These are phyloP conservation scores for Aspergillus sclerotioniger DNA, from an alignment of 495 filamentous ascomycete species.

Conservation along the genomic window DNA sequence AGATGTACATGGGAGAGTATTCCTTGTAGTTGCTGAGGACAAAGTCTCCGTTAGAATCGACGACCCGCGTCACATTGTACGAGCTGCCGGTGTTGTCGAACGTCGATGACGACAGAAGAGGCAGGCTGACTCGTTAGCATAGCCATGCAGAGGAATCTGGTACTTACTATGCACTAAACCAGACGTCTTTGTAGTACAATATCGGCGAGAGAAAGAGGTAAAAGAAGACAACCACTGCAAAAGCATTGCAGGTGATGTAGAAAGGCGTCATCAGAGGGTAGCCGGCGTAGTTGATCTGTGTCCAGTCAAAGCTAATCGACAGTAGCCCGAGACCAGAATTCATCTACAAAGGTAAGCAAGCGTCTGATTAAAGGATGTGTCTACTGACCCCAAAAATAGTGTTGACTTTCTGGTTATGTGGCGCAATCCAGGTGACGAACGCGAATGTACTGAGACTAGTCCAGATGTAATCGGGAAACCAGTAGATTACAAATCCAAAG, in stretches of 20 bases:
- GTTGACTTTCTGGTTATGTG: constrained; percentile 58
- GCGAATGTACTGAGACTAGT: constrained; percentile 63
- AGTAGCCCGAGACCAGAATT: constrained; percentile 74
- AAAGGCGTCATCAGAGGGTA: constrained; percentile 59
- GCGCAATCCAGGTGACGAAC: constrained; percentile 61
- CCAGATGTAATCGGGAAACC: constrained; percentile 73
- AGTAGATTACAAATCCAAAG: constrained; percentile 58
- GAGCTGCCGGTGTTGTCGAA: constrained; percentile 60
- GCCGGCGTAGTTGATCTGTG: constrained; percentile 49
- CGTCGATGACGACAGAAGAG: constrained; percentile 57
- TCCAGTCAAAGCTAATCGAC: constrained; percentile 72
- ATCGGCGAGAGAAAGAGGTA: constrained; percentile 56
- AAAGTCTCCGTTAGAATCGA: constrained; percentile 50
- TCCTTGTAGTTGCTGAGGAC: constrained; percentile 53
- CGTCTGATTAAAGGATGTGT: constrained; percentile 69
- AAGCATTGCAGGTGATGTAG: constrained; percentile 61
- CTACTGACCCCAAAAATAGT: constrained; percentile 72
- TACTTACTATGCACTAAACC: constrained; percentile 53
- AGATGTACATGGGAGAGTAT: constrained; percentile 64
- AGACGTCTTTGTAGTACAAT: constrained; percentile 46
- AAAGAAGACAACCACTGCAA: constrained; percentile 52
- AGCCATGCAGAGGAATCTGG: constrained; percentile 34
- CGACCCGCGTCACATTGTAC: constrained; percentile 56
- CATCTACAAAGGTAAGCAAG: constrained; percentile 58
- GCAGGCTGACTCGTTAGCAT: constrained; percentile 33